Percentiles rank a stretch among this genome's conserved stretches.
Evolutionary conservation across 371 early-diverging fungal genomes (phyloP).

Genomic region (Entomophthora muscae): DNA sequence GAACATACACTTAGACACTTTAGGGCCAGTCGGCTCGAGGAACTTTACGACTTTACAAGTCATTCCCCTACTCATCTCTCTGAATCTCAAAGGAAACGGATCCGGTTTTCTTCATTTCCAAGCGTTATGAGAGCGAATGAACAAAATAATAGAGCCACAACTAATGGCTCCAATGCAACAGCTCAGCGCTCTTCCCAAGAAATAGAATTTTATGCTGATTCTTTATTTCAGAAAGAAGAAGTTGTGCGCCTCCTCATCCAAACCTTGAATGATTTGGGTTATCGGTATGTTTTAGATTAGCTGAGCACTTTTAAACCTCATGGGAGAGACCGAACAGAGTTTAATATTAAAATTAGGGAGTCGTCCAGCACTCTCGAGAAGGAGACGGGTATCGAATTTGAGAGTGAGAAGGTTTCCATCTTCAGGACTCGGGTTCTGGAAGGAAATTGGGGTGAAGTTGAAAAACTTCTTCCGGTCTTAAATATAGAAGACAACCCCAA

Average conservation of each 20-base stretch:
- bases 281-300: background rate
- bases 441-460: slow-evolving; percentile 60
- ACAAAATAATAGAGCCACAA: background rate
- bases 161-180: background rate
- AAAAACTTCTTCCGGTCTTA: slow-evolving; percentile 23
- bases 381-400: slow-evolving; percentile 54
- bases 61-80: background rate
- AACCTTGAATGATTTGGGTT: background rate
- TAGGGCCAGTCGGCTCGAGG: background rate
- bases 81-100: background rate
- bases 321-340: background rate
- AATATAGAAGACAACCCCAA: slow-evolving; percentile 16
- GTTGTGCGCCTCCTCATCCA: background rate
- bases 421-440: slow-evolving; percentile 42
- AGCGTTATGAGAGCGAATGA: background rate
- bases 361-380: slow-evolving; percentile 36
- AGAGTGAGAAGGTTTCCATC: slow-evolving; percentile 28
- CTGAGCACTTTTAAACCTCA: background rate
- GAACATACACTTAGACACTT: background rate
- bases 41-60: background rate
- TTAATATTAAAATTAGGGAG: slow-evolving; percentile 12
- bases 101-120: background rate
- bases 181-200: background rate
- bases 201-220: background rate
- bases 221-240: background rate